phyloP scores from a whole-genome alignment of 352 stramenopile species.

The Phytopythium montanum region DNA sequence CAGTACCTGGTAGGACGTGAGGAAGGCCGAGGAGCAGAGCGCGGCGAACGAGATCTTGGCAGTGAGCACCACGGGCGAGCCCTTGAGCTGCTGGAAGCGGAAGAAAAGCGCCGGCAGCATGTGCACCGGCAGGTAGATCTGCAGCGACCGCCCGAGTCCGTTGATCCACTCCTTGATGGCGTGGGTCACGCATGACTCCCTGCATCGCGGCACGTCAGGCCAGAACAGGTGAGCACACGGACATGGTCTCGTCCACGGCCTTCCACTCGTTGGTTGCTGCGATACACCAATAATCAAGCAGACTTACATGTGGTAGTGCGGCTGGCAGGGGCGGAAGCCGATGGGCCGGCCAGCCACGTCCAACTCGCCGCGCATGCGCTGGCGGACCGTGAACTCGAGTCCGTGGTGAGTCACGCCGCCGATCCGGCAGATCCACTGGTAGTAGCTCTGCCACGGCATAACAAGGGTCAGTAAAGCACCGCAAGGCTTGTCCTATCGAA shows the following conservation, averaged over 20 bases:
- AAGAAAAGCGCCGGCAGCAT: slow-evolving; percentile 76
- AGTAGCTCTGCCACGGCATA: slow-evolving; percentile 52
- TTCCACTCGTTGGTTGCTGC: no score
- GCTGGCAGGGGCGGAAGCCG: slow-evolving; percentile 72
- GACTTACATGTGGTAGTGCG: slow-evolving; percentile 84
- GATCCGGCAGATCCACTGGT: slow-evolving; percentile 81
- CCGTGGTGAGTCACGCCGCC: slow-evolving; percentile 70
- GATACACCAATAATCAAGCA: no score
- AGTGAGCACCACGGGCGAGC: slow-evolving; percentile 39
- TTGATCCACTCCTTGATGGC: slow-evolving; percentile 70
- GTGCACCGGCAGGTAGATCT: slow-evolving; percentile 82
- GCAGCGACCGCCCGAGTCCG: slow-evolving; percentile 61
- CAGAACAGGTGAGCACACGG: neutral
- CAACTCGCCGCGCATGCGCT: slow-evolving; percentile 46
- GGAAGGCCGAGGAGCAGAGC: slow-evolving; percentile 75
- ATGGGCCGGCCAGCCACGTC: slow-evolving; percentile 32
- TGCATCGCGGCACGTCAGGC: slow-evolving; percentile 5
- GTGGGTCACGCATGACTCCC: slow-evolving; percentile 82
- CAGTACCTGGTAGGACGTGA: slow-evolving; percentile 77
- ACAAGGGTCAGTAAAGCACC: neutral
- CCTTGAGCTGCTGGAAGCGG: slow-evolving; percentile 55
- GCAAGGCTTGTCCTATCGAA: neutral
- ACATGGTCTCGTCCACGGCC: no score
- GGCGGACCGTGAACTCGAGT: slow-evolving; percentile 63
- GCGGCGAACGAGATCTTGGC: slow-evolving; percentile 56